These are phyloP conservation scores for Cubamyces sp. DNA, from an alignment of 768 basidiomycete genomes.

Conservation along the genomic window DNA sequence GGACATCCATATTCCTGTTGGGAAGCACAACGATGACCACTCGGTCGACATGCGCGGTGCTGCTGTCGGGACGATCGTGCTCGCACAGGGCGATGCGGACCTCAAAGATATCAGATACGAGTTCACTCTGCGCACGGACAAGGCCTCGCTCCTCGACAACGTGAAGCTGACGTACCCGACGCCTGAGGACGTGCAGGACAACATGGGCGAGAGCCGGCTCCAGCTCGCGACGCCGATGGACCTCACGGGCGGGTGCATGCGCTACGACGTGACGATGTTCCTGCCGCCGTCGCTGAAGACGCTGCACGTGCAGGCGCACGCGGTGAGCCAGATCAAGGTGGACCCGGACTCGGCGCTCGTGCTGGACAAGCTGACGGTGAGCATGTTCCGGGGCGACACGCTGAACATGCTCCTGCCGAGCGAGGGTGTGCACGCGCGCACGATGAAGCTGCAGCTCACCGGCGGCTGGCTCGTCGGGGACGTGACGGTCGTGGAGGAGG, in stretches of 20 bases:
- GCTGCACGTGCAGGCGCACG: slow-evolving; percentile 49
- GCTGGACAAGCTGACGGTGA: slow-evolving; percentile 50
- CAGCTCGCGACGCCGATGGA: slow-evolving; percentile 43
- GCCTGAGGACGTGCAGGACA: slow-evolving; percentile 36
- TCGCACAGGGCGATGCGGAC: slow-evolving; percentile 48
- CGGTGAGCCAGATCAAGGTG: slow-evolving; percentile 53
- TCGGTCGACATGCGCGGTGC: slow-evolving; percentile 51
- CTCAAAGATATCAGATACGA: slow-evolving; percentile 52
- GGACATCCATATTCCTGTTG: slow-evolving; percentile 45
- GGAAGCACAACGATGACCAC: slow-evolving; percentile 43
- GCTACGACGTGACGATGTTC: slow-evolving; percentile 56
- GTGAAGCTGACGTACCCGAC: slow-evolving; percentile 44
- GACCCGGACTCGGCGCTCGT: slow-evolving; percentile 46
- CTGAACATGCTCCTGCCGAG: slow-evolving; percentile 54
- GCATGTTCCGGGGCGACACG: slow-evolving; percentile 41
- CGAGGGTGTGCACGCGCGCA: slow-evolving; percentile 44
- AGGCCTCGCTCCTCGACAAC: slow-evolving; percentile 44
- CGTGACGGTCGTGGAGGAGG: slow-evolving; percentile 46
- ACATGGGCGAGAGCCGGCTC: slow-evolving; percentile 41
- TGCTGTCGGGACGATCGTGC: slow-evolving; percentile 53
- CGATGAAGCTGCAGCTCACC: slow-evolving; percentile 48
- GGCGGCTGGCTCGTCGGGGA: slow-evolving; percentile 68
- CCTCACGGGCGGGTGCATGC: slow-evolving; percentile 45
- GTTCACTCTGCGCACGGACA: slow-evolving; percentile 49
- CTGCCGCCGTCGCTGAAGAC: slow-evolving; percentile 54